Evolutionary conservation across 306 rosid species (phyloP).

Genomic region (Erythrophleum fordii): DNA sequence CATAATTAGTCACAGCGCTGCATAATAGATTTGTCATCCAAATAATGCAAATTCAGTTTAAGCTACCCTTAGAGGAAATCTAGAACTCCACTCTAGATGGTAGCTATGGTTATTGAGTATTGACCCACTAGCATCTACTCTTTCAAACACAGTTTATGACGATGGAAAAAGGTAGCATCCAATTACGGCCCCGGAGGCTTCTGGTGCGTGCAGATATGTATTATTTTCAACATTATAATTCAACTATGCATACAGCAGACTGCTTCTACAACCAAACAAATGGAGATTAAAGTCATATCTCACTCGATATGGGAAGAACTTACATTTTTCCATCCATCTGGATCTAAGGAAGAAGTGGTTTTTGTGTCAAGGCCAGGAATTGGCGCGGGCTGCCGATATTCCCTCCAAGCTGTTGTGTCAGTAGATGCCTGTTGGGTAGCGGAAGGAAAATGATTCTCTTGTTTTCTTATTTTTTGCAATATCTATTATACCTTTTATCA

Average conservation of each 20-base stretch:
- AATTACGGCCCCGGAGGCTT: too few relatives aligned
- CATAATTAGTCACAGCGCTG: not conserved
- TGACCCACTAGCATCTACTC: too few relatives aligned
- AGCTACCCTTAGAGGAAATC: not conserved
- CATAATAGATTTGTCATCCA: not conserved
- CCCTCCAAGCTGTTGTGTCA: slow-evolving; percentile 88
- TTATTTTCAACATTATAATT: too few relatives aligned
- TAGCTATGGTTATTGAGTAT: too few relatives aligned
- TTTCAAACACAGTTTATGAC: too few relatives aligned
- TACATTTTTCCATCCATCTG: slow-evolving; percentile 98
- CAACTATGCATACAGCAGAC: too few relatives aligned
- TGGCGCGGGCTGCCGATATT: slow-evolving; percentile 89
- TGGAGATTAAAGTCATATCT: not conserved
- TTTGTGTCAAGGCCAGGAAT: slow-evolving; percentile 86
- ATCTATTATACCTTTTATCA: too few relatives aligned
- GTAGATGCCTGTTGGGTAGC: too few relatives aligned
- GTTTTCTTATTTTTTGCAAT: too few relatives aligned
- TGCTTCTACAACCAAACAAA: not conserved
- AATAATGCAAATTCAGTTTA: slow-evolving; percentile 27
- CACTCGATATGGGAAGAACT: slow-evolving; percentile 40
- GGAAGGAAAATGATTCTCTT: too few relatives aligned
- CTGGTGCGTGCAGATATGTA: too few relatives aligned
- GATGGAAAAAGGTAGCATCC: too few relatives aligned
- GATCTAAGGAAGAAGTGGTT: slow-evolving; percentile 78
- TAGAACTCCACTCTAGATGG: not conserved